Percentiles rank a stretch among this genome's conserved stretches.
phyloP scores from a whole-genome alignment of 179 eudicot genomes.

The Silene coronaria region DNA sequence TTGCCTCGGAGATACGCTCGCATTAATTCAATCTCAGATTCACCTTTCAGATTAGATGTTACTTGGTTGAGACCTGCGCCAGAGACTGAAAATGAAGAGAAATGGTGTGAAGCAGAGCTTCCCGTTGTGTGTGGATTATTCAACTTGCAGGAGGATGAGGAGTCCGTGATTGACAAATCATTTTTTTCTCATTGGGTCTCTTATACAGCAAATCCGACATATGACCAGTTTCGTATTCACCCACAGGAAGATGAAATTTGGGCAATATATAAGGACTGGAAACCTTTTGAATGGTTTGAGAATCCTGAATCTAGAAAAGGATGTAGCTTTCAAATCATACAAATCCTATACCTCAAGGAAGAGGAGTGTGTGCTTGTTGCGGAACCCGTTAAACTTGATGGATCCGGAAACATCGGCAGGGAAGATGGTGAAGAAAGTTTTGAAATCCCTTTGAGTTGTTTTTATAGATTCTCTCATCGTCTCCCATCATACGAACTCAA shows the following conservation, averaged over 20 bases:
- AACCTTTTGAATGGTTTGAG: constrained; percentile 30
- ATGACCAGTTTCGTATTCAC: constrained; percentile 27
- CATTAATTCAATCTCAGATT: constrained; percentile 17
- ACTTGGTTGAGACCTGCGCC: constrained; percentile 36
- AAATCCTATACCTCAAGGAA: constrained; percentile 18
- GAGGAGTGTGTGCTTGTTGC: constrained; percentile 22
- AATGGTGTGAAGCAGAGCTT: constrained; percentile 30
- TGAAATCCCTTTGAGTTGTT: constrained; percentile 14
- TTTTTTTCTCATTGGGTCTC: constrained; percentile 32
- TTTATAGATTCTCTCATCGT: constrained; percentile 32
- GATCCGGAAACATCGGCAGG: constrained; percentile 17
- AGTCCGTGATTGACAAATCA: constrained; percentile 19
- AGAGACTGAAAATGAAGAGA: constrained; percentile 25
- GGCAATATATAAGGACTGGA: constrained; percentile 36
- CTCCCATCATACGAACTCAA: constrained; percentile 20
- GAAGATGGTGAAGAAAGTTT: constrained; percentile 13
- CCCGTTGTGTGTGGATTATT: constrained; percentile 35
- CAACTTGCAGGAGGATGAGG: constrained; percentile 22
- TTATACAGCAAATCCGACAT: constrained; percentile 29
- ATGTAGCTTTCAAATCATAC: constrained; percentile 26
- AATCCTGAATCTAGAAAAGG: constrained; percentile 29
- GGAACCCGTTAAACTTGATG: constrained; percentile 25
- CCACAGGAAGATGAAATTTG: constrained; percentile 39
- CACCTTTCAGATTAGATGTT: constrained; percentile 26
- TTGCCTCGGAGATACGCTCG: constrained; percentile 35